Evolutionary conservation across 495 filamentous ascomycete species (phyloP).

Genomic region (Neurospora sp.): DNA sequence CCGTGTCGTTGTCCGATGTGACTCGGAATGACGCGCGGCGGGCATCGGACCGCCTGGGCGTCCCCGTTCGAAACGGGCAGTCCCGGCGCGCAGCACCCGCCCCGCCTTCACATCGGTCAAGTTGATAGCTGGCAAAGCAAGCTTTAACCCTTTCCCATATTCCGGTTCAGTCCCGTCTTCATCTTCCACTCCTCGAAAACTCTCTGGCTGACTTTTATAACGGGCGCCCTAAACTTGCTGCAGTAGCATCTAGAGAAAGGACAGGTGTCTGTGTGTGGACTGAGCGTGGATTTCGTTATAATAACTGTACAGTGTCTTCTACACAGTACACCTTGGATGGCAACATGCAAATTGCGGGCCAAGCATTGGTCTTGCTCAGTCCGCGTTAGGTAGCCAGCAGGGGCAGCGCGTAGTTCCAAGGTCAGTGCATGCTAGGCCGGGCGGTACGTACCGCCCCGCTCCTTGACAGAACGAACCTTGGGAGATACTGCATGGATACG

Average conservation of each 20-base stretch:
- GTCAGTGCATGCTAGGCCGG: neutral
- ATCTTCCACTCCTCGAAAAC: neutral
- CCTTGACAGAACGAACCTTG: neutral
- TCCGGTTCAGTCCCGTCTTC: neutral
- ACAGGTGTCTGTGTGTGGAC: neutral
- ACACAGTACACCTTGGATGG: neutral
- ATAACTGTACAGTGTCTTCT: neutral
- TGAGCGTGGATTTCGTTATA: neutral
- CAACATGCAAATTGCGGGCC: neutral
- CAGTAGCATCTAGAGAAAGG: neutral
- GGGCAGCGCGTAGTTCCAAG: neutral
- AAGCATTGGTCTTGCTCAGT: neutral
- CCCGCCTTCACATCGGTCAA: neutral
- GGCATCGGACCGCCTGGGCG: neutral
- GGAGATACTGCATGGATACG: neutral
- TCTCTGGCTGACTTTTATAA: neutral
- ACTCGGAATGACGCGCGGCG: neutral
- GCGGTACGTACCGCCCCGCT: neutral
- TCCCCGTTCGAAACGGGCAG: neutral
- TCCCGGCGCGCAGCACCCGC: neutral
- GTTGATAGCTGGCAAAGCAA: neutral
- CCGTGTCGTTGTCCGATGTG: neutral
- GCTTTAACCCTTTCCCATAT: neutral
- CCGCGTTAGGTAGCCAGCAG: neutral
- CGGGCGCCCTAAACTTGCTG: neutral